These are phyloP conservation scores for Sporisorium scitamineum DNA, from an alignment of 1,284 basidiomycete species.

Conservation along the genomic window DNA sequence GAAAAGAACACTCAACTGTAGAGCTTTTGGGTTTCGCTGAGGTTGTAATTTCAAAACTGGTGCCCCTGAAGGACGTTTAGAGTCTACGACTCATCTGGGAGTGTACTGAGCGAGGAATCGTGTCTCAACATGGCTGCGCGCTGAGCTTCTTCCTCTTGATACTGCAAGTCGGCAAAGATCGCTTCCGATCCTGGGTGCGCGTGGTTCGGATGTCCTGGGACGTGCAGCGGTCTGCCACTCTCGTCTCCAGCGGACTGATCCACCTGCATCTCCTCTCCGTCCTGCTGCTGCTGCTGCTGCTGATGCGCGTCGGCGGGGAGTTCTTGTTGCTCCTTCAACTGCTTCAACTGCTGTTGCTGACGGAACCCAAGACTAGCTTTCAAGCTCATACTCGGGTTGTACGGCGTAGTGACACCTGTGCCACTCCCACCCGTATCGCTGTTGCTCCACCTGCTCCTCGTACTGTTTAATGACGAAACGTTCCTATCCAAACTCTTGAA, in stretches of 20 bases:
- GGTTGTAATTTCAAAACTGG: too few species aligned
- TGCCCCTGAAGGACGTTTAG: too few species aligned
- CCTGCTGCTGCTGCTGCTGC: background rate
- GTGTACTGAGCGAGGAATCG: constrained; percentile 32
- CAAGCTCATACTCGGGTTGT: constrained; percentile 46
- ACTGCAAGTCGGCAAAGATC: constrained; percentile 57
- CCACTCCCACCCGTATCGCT: constrained; percentile 17
- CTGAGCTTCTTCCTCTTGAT: constrained; percentile 55
- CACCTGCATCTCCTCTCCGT: background rate
- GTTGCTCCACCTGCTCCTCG: constrained; percentile 32
- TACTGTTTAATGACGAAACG: constrained; percentile 42
- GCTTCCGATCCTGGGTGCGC: constrained; percentile 56
- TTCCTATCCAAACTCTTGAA: constrained; percentile 50
- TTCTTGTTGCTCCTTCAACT: background rate
- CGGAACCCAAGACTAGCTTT: constrained; percentile 31
- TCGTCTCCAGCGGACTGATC: background rate
- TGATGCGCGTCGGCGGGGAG: background rate
- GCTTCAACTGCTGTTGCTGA: constrained; percentile 31
- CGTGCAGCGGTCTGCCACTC: constrained; percentile 19
- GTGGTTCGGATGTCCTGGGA: constrained; percentile 49
- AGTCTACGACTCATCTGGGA: constrained; percentile 39
- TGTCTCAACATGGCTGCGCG: constrained; percentile 52
- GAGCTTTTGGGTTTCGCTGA: too few species aligned
- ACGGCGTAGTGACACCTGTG: constrained; percentile 36
- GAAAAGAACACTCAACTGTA: background rate